Conservation (phyloP, 169 alveolate genomes). For the Blepharisma undulans region DNA sequence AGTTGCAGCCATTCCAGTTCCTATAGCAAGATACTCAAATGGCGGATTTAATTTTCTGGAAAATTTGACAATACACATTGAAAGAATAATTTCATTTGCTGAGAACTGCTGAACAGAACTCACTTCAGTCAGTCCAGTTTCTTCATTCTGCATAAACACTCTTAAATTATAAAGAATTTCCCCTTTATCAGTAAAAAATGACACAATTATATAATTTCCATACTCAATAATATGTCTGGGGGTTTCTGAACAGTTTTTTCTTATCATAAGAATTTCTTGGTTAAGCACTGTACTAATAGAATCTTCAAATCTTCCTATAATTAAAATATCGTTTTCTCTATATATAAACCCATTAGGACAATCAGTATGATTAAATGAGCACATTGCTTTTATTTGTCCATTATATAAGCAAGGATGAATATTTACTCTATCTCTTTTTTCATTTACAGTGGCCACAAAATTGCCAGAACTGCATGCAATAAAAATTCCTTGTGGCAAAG, state of each 20-base stretch:
- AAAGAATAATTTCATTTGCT: conserved; percentile 16
- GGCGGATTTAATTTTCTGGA: conserved; percentile 30
- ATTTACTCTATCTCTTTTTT: not conserved
- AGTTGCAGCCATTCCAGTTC: conserved; percentile 34
- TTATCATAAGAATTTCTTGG: not conserved
- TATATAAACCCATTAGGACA: conserved; percentile 8
- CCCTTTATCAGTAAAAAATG: conserved; percentile 26
- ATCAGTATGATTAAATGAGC: conserved; percentile 22
- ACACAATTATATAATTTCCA: not conserved
- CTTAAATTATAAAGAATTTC: not conserved
- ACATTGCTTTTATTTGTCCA: not conserved
- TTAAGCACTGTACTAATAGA: not conserved
- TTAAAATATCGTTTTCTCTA: not conserved
- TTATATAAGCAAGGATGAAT: not conserved
- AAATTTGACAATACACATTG: conserved; percentile 27
- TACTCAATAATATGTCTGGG: conserved; percentile 19
- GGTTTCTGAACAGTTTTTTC: not conserved
- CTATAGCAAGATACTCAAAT: conserved; percentile 32
- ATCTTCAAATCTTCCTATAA: conserved; percentile 32
- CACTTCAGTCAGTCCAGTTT: not conserved
- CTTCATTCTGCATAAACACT: not conserved
- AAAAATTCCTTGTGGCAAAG: not conserved
- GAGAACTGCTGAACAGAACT: not conserved
- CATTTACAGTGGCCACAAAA: not conserved
- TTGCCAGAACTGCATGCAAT: not conserved